A percentile compares a stretch with the other conserved stretches of the same genome.
phyloP scores from a whole-genome alignment of 768 basidiomycete species.

The Termitomyces bulborhizus region DNA sequence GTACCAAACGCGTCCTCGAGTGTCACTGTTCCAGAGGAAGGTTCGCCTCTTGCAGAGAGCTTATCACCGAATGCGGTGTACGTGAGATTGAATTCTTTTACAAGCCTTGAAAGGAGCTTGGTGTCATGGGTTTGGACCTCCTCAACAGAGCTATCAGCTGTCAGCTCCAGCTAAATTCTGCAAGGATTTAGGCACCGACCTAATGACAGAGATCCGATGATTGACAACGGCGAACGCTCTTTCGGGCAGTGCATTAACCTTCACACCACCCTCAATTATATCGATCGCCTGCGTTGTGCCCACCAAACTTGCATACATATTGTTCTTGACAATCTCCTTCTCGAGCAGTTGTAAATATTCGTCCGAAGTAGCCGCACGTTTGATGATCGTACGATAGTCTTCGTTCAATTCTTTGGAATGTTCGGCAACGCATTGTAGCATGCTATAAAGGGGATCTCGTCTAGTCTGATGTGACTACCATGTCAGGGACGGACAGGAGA shows the following conservation, averaged over 20 bases:
- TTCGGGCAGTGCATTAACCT: conserved; percentile 79
- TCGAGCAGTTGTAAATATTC: conserved; percentile 47
- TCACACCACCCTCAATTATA: conserved; percentile 60
- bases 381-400: conserved; percentile 40
- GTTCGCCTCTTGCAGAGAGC: conserved; percentile 26
- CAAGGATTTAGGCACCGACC: conserved; percentile 25
- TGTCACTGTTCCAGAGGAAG: conserved; percentile 32
- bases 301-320: conserved; percentile 37
- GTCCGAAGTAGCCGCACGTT: conserved; percentile 41
- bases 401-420: conserved; percentile 51
- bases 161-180: neutral
- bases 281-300: conserved; percentile 79
- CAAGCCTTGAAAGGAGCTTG: no score
- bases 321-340: conserved; percentile 34
- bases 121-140: no score
- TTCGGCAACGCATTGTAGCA: conserved; percentile 60
- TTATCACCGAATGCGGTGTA: conserved; percentile 44
- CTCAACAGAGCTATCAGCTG: conserved; percentile 17
- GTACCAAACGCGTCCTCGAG: conserved; percentile 36
- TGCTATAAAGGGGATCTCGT: conserved; percentile 50
- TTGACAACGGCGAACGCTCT: conserved; percentile 63
- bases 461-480: conserved; percentile 34
- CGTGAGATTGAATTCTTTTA: conserved; percentile 24
- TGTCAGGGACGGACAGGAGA: neutral
- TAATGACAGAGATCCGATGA: conserved; percentile 61